phyloP scores from a whole-genome alignment of 2,329 filamentous ascomycete genomes.

The Penicillium sp. region DNA sequence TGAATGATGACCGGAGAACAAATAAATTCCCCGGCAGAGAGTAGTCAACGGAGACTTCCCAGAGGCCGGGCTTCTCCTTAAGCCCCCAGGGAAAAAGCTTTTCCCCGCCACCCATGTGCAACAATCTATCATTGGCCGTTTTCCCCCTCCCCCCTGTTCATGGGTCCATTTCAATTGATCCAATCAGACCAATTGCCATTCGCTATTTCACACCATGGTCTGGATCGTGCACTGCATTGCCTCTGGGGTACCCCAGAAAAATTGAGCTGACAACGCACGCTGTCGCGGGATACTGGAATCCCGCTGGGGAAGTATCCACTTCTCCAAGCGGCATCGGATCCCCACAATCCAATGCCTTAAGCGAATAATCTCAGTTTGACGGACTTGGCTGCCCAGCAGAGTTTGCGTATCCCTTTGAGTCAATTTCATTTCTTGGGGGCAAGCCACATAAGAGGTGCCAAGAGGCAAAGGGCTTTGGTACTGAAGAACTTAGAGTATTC shows the following conservation, averaged over 20 bases:
- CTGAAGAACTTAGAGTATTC: constrained; percentile 5
- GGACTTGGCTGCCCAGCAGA: neutral
- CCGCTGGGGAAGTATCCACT: constrained; percentile 4
- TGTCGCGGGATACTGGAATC: constrained; percentile 1
- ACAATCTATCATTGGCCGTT: constrained; percentile 12
- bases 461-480: neutral
- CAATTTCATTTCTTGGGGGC: neutral
- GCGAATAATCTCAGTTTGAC: neutral
- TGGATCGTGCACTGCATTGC: constrained; percentile 6
- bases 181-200: constrained; percentile 12
- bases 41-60: neutral
- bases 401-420: neutral
- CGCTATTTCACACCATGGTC: neutral
- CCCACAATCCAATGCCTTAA: neutral
- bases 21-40: neutral
- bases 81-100: constrained; percentile 25
- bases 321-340: neutral
- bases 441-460: constrained; percentile 3
- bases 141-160: neutral
- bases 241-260: constrained; percentile 16
- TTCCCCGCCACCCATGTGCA: constrained; percentile 22
- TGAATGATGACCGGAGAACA: neutral
- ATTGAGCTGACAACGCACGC: neutral
- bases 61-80: neutral
- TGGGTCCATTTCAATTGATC: constrained; percentile 9